Evolutionary conservation across 257 asterid species (phyloP).

Genomic region (Pogostemon cablin): DNA sequence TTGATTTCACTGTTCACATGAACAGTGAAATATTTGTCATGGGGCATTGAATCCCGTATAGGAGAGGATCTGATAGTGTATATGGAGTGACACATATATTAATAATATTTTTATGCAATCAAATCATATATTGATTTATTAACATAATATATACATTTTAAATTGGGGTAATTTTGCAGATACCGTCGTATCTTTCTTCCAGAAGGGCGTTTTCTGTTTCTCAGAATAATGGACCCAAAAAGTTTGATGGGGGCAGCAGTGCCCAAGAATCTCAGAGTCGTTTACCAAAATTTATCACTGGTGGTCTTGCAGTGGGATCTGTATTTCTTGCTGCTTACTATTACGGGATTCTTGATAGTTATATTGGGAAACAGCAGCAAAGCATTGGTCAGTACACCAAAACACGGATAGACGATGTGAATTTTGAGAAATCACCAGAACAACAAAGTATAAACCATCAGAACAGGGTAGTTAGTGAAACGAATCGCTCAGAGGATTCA

Average conservation of each 20-base stretch:
- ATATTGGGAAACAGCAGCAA: constrained; percentile 54
- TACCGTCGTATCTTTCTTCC: constrained; percentile 80
- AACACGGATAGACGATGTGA: constrained; percentile 30
- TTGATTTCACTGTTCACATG: too few relatives aligned
- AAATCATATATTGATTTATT: background rate
- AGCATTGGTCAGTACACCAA: constrained; percentile 42
- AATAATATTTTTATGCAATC: constrained; percentile 10
- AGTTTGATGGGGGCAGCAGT: constrained; percentile 47
- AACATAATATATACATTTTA: background rate
- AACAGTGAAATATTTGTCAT: too few relatives aligned
- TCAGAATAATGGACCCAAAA: constrained; percentile 47
- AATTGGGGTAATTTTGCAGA: constrained; percentile 52
- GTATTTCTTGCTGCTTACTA: constrained; percentile 68
- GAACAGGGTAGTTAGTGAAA: constrained; percentile 40
- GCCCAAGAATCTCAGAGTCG: constrained; percentile 52
- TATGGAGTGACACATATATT: background rate
- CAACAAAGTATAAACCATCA: constrained; percentile 33
- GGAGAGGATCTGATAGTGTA: too few relatives aligned
- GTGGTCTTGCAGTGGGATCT: constrained; percentile 75
- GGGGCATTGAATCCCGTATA: too few relatives aligned
- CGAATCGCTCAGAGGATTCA: constrained; percentile 41
- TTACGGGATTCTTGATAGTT: constrained; percentile 64
- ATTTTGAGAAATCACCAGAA: constrained; percentile 37
- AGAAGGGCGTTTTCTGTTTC: constrained; percentile 73
- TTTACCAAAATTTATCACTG: constrained; percentile 57